These are phyloP conservation scores for Neurospora sublineolata DNA, from an alignment of 495 filamentous ascomycete genomes.

Conservation along the genomic window DNA sequence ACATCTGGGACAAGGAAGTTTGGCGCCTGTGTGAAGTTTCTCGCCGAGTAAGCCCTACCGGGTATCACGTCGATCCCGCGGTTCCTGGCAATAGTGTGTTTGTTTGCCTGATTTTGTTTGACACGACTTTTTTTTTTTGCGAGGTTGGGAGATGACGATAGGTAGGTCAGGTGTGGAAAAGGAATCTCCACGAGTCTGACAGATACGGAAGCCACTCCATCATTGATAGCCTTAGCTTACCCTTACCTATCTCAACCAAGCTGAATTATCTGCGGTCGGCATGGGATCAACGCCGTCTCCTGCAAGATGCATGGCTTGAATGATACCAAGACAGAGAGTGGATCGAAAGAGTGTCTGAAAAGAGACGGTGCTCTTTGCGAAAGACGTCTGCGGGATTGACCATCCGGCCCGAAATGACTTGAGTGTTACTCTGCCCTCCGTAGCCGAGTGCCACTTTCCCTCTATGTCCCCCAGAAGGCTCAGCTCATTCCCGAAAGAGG, in stretches of 20 bases:
- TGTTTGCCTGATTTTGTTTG: not conserved
- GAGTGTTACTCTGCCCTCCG: not conserved
- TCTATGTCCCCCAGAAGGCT: too few relatives aligned
- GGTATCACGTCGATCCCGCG: not conserved
- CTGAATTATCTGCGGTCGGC: not conserved
- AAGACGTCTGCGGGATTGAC: not conserved
- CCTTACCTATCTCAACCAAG: not conserved
- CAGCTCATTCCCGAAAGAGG: too few relatives aligned
- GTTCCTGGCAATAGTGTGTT: not conserved
- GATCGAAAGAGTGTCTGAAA: not conserved
- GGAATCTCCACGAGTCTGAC: not conserved
- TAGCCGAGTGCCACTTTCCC: not conserved
- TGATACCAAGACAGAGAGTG: not conserved
- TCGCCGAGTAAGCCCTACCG: not conserved
- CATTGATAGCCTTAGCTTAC: not conserved
- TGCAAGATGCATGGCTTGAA: not conserved
- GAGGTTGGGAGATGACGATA: not conserved
- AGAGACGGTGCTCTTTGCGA: not conserved
- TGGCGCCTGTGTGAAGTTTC: not conserved
- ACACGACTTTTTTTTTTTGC: not conserved
- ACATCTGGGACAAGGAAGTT: not conserved
- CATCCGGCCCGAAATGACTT: not conserved
- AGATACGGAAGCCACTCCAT: not conserved
- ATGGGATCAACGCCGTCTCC: not conserved
- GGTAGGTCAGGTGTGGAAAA: not conserved